Percentiles rank a stretch among this genome's conserved stretches.
These are phyloP conservation scores for Aspergillus sp. DNA, from an alignment of 2,329 filamentous ascomycete species.

Conservation along the genomic window DNA sequence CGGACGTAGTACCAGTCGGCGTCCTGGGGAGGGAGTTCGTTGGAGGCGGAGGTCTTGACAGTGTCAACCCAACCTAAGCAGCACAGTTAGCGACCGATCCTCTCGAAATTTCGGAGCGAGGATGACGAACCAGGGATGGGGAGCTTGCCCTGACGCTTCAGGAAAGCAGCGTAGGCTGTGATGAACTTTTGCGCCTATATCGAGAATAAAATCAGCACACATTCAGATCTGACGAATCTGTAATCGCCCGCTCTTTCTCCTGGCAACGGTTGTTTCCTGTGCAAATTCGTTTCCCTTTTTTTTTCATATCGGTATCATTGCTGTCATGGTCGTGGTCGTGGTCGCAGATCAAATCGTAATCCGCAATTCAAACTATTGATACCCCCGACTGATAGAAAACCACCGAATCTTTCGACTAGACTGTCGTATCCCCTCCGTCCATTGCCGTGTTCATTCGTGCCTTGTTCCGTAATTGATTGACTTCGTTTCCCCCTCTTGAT, in stretches of 20 bases:
- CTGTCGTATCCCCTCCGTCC: background rate
- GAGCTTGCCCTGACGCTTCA: conserved; percentile 71
- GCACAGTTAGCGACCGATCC: background rate
- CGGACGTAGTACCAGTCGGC: conserved; percentile 95
- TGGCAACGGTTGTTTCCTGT: background rate
- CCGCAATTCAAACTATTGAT: background rate
- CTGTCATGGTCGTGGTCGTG: background rate
- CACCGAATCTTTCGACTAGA: background rate
- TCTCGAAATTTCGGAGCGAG: background rate
- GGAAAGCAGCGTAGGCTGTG: conserved; percentile 65
- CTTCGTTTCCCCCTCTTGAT: background rate
- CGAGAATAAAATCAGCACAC: conserved; percentile 16
- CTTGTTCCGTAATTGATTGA: background rate
- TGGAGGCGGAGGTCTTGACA: conserved; percentile 95
- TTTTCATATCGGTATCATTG: background rate
- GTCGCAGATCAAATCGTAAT: background rate
- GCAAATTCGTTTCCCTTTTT: background rate
- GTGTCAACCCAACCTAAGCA: conserved; percentile 91
- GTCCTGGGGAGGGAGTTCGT: conserved; percentile 97
- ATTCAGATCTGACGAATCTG: background rate
- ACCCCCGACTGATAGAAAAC: background rate
- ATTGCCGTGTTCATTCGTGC: background rate
- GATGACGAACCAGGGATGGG: conserved; percentile 63
- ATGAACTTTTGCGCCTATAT: conserved; percentile 67
- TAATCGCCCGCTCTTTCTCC: background rate